Percentiles rank a stretch among this genome's conserved stretches.
Evolutionary conservation across 306 rosid species (phyloP).

Genomic region (Corylus avellana): DNA sequence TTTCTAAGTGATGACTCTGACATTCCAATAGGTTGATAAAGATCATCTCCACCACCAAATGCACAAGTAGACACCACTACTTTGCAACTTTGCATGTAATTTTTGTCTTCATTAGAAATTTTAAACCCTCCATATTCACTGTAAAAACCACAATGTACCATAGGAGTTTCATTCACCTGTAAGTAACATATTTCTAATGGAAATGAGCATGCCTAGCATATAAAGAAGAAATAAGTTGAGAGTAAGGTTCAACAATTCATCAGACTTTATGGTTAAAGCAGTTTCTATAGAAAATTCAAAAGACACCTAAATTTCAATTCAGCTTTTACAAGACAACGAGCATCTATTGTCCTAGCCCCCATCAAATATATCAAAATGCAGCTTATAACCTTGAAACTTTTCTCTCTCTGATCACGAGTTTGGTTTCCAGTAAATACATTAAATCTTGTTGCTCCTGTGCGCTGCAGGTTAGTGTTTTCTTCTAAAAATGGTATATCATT

Average conservation of each 20-base stretch:
- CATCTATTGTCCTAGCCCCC: slow-evolving; percentile 13
- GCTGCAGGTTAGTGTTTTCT: slow-evolving; percentile 40
- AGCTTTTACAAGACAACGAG: slow-evolving; percentile 10
- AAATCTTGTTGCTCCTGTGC: slow-evolving; percentile 49
- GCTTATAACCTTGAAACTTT: slow-evolving; percentile 73
- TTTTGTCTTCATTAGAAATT: slow-evolving; percentile 68
- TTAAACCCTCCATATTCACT: slow-evolving; percentile 73
- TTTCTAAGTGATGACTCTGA: slow-evolving; percentile 64
- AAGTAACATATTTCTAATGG: slow-evolving; percentile 23
- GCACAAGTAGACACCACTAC: slow-evolving; percentile 91
- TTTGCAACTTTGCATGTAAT: slow-evolving; percentile 66
- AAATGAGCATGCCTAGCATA: slow-evolving; percentile 29
- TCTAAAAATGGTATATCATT: slow-evolving; percentile 39
- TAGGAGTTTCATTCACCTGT: slow-evolving; percentile 64
- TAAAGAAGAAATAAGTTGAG: slow-evolving; percentile 1
- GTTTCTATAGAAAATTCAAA: neutral
- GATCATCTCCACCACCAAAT: slow-evolving; percentile 99
- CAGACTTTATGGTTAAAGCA: neutral
- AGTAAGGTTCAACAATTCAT: neutral
- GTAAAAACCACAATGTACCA: slow-evolving; percentile 88
- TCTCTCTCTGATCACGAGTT: slow-evolving; percentile 68
- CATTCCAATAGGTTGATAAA: slow-evolving; percentile 97
- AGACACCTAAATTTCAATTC: neutral
- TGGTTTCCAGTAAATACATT: slow-evolving; percentile 91
- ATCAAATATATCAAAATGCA: slow-evolving; percentile 24